Base-by-base conservation (phyloP, 352 stramenopile species). In the Aphanomyces invadans region DNA sequence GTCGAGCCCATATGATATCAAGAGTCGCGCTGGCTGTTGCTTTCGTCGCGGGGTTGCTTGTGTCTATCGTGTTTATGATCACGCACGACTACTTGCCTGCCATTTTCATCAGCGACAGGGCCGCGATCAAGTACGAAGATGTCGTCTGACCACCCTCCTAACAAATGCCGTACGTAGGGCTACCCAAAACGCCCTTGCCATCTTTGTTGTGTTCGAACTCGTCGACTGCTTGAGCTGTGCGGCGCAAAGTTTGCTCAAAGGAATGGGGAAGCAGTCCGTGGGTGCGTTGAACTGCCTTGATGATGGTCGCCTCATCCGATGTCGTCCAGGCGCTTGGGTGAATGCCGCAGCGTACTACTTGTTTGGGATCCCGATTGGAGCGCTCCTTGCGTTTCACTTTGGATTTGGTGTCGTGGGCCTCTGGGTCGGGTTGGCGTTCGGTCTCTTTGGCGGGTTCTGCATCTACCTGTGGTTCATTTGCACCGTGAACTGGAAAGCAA, bases 321-420 rank as follows among this genome's bases (percentile, higher is more conserved):
- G 69, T 89, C n/a, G 80, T 21, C 36, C 90, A 66, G 60, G 60
- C 2, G 60, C 60, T 12, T 67, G 25, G 15, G 42, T 67, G 1
- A 92, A 90, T 48, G 78, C 85, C 11, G 73, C 88, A 10, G 86
- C 81, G 1, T 93, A 91, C 67, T 95, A 91, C 67, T 64, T 76
- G 1, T 76, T 89, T 12, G 85, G 87, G 17, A 78, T 95, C 23
- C 86, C 87, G 0, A 25, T 90, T 0, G 83, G 76, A 1, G 76
- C 77, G n/a, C n/a, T 87, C 9, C 52, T 92, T 3, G 83, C 65
- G 2, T 83, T 94, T 67, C 36, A 75, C 38, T 69, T 74, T 26
- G 42, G 73, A 2, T 32, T 86, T 4, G 75, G 71, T 15, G 72
- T 89, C 15, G 68, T 78, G 38, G 81, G 81, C 9, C 68, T 87